These are phyloP conservation scores for Dipodascopsis tothii DNA, from an alignment of 805 yeast species.

Conservation along the genomic window DNA sequence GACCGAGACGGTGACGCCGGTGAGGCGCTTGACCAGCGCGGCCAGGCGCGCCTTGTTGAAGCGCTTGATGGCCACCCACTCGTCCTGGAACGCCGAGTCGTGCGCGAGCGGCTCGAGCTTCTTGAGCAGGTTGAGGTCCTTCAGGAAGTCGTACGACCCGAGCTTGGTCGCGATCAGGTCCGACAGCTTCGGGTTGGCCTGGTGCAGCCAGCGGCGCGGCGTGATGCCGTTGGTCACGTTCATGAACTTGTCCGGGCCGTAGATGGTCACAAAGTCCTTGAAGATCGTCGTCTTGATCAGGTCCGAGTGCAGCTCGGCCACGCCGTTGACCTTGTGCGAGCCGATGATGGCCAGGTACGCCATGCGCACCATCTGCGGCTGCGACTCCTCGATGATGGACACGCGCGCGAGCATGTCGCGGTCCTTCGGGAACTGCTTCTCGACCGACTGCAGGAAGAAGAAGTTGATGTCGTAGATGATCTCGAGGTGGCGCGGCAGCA, in stretches of 20 bases:
- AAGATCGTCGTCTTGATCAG: slow-evolving; percentile 82
- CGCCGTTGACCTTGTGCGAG: slow-evolving; percentile 90
- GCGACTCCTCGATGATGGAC: slow-evolving; percentile 76
- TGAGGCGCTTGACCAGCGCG: slow-evolving; percentile 52
- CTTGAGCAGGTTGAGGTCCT: slow-evolving; percentile 60
- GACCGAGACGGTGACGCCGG: slow-evolving; percentile 62
- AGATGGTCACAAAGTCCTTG: slow-evolving; percentile 78
- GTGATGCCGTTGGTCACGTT: slow-evolving; percentile 94
- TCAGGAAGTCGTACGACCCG: slow-evolving; percentile 61
- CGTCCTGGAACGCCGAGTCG: slow-evolving; percentile 56
- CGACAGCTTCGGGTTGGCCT: slow-evolving; percentile 80
- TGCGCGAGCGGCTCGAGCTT: slow-evolving; percentile 57
- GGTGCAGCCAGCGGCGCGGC: slow-evolving; percentile 92
- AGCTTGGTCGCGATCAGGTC: slow-evolving; percentile 64
- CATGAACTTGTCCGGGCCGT: slow-evolving; percentile 75
- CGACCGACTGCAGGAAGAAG: slow-evolving; percentile 69
- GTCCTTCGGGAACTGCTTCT: slow-evolving; percentile 67
- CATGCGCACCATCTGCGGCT: slow-evolving; percentile 82
- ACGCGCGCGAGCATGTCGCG: slow-evolving; percentile 57
- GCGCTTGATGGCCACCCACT: slow-evolving; percentile 67
- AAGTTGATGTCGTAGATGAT: slow-evolving; percentile 80
- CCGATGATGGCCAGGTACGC: slow-evolving; percentile 87
- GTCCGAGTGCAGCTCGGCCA: slow-evolving; percentile 90
- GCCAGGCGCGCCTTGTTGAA: slow-evolving; percentile 65
- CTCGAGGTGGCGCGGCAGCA: slow-evolving; percentile 86